Percentiles rank a stretch among this genome's conserved stretches.
Evolutionary conservation across 2,329 filamentous ascomycete genomes (phyloP).

Genomic region (Aschersonia sp.): DNA sequence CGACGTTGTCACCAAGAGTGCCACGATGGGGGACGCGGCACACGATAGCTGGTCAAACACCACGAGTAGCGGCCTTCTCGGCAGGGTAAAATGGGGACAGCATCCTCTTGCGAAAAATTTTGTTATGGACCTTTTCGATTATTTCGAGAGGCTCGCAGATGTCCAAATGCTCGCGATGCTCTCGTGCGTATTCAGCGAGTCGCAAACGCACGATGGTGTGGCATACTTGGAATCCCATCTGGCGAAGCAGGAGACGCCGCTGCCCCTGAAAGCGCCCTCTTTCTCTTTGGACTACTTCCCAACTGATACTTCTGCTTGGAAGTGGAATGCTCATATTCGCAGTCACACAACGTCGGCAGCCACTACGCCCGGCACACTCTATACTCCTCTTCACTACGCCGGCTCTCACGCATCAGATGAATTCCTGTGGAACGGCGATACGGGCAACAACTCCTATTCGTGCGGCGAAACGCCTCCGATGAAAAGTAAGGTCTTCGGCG

Average conservation of each 20-base stretch:
- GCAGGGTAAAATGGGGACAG: conserved; percentile 53
- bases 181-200: conserved; percentile 53
- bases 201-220: conserved; percentile 37
- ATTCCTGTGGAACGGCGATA: conserved; percentile 34
- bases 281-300: conserved; percentile 57
- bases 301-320: conserved; percentile 40
- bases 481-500: conserved; percentile 30
- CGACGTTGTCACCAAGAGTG: conserved; percentile 32
- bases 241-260: conserved; percentile 44
- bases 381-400: conserved; percentile 39
- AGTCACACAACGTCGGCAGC: conserved; percentile 39
- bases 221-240: conserved; percentile 43
- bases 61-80: conserved; percentile 25
- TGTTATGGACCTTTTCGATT: conserved; percentile 45
- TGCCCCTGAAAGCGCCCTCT: conserved; percentile 50
- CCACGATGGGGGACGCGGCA: neutral
- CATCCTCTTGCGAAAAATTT: conserved; percentile 50
- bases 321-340: conserved; percentile 37
- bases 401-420: conserved; percentile 45
- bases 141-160: conserved; percentile 49
- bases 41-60: neutral
- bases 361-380: conserved; percentile 41
- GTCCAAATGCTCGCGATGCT: conserved; percentile 61
- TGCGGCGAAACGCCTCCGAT: conserved; percentile 47
- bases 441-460: conserved; percentile 42